Evolutionary conservation across 2,329 filamentous ascomycete species (phyloP), one percentile per base, ranked within the genome.

Genomic region (Stagonosporopsis chrysanthemi): DNA sequence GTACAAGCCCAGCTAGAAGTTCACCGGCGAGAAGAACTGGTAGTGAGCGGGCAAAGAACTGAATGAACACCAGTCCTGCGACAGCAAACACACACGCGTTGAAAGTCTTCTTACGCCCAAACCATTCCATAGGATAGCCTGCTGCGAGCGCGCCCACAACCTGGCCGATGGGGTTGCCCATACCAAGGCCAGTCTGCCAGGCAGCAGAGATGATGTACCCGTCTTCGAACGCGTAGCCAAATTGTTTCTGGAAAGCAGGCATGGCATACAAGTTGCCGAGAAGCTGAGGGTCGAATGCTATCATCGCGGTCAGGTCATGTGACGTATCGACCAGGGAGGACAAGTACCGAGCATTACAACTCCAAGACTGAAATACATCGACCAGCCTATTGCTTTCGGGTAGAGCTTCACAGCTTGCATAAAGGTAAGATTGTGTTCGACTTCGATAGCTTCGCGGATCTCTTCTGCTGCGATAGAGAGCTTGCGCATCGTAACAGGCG

Each of bases 281-380:
- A 9, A 89, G 80, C 68, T 89, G 86, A 0, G 85, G 84, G 68
- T 89, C 86, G 65, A 88, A 90, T 4, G 85, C 75, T 61, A 31
- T 45, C 4, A 7, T 11, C 36, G 7, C 14, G 1, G 35, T 60
- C 36, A 67, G 56, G 8, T 22, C 15, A 8, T 17, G 17, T 6
- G 12, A 22, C 0, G 19, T 4, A 43, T 14, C 2, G 8, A 26
- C 29, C 0, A 22, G 2, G n/a, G 6, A 22, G 11, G 6, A n/a
- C 22, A 19, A 8, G 11, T 64, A 72, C 69, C 85, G 39, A 83
- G 71, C 84, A 87, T 87, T 61, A 87, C 83, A 35, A 87, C 82
- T 6, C 84, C 84, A 2, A 86, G 74, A 4, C 82, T 85, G 61
- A 88, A 84, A 65, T 85, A 86, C 39, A 81, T 77, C 7, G 83